phyloP scores from a whole-genome alignment of 2,329 filamentous ascomycete genomes.

The Blastomyces gilchristii region DNA sequence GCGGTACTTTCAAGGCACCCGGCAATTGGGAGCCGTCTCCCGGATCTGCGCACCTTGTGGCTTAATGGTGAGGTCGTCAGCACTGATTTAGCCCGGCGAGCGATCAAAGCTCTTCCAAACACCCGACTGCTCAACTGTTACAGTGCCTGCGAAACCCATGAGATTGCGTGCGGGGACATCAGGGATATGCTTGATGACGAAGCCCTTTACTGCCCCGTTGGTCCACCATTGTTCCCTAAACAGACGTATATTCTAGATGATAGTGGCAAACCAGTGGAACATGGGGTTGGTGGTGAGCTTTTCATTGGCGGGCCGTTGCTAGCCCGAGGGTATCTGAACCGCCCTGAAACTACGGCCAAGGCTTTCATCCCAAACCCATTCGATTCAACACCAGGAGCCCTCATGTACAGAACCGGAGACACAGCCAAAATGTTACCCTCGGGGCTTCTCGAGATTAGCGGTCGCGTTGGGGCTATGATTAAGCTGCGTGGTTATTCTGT shows the following conservation, averaged over 20 bases:
- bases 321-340: constrained; percentile 67
- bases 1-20: constrained; percentile 62
- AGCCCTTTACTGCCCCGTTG: constrained; percentile 60
- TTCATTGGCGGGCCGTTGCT: constrained; percentile 65
- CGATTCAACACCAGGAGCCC: constrained; percentile 46
- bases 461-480: constrained; percentile 68
- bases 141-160: constrained; percentile 72
- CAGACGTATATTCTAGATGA: constrained; percentile 66
- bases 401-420: constrained; percentile 68
- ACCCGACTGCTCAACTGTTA: constrained; percentile 67
- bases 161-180: constrained; percentile 68
- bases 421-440: constrained; percentile 56
- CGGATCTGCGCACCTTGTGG: constrained; percentile 61
- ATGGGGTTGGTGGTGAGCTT: constrained; percentile 59
- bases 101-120: constrained; percentile 56
- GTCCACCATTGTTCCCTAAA: constrained; percentile 55
- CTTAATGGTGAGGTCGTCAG: constrained; percentile 76
- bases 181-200: constrained; percentile 51
- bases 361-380: constrained; percentile 61
- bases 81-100: constrained; percentile 61
- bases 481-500: constrained; percentile 71
- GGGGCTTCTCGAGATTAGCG: constrained; percentile 63
- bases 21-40: constrained; percentile 52
- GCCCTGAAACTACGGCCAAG: constrained; percentile 65
- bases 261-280: constrained; percentile 51